Conservation (phyloP, 495 filamentous ascomycete genomes). For the Penicillium subrubescens region DNA sequence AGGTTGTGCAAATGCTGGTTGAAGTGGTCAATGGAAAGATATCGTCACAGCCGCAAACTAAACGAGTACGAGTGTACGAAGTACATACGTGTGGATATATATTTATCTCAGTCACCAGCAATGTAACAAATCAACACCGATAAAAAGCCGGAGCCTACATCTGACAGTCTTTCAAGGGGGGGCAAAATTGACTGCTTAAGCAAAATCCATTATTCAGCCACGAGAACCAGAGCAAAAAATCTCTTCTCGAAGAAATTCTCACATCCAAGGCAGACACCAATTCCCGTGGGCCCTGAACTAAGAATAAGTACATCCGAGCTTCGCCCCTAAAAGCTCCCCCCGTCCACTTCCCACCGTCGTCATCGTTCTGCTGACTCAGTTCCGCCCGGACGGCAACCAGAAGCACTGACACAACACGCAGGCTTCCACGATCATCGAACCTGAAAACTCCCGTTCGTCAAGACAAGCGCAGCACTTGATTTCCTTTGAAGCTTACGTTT, state of each 20-base stretch:
- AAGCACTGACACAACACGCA: constrained; percentile 6
- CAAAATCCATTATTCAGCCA: background rate
- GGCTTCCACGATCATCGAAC: constrained; percentile 8
- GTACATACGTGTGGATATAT: background rate
- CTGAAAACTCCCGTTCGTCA: background rate
- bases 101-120: constrained; percentile 5
- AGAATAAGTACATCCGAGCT: constrained; percentile 19
- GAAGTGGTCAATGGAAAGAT: background rate
- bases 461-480: background rate
- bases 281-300: constrained; percentile 4
- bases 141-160: constrained; percentile 14
- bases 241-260: background rate
- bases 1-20: background rate
- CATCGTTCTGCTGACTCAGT: constrained; percentile 31
- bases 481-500: background rate
- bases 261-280: constrained; percentile 16
- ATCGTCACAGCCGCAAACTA: background rate
- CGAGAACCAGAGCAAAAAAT: background rate
- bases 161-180: background rate
- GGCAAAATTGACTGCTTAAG: background rate
- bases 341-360: constrained; percentile 15
- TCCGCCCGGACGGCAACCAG: constrained; percentile 19
- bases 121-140: constrained; percentile 5
- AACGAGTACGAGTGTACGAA: background rate
- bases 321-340: constrained; percentile 4